Evolutionary conservation across 495 filamentous ascomycete genomes (phyloP).

Genomic region (Glutinoglossum americanum): DNA sequence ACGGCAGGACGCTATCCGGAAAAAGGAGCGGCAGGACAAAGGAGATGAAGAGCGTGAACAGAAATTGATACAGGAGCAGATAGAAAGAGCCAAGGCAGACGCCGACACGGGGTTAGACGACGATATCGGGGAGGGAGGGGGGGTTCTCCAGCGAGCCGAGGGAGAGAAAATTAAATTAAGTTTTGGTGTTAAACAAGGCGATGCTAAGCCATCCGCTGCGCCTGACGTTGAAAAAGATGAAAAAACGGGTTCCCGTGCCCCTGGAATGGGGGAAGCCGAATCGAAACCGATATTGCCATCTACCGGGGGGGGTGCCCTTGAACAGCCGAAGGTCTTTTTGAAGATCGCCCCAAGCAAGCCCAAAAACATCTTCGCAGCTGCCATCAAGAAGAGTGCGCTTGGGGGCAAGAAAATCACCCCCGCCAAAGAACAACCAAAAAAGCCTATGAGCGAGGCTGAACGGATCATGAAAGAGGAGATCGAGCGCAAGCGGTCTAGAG

Average conservation of each 20-base stretch:
- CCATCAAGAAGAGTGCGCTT: conserved; percentile 41
- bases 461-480: conserved; percentile 77
- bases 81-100: conserved; percentile 44
- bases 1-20: conserved; percentile 54
- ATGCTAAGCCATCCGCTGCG: neutral
- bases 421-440: conserved; percentile 22
- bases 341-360: conserved; percentile 36
- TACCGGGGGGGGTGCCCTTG: neutral
- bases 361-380: conserved; percentile 66
- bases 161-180: conserved; percentile 69
- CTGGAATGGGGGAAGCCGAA: conserved; percentile 6
- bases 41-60: conserved; percentile 83
- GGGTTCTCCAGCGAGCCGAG: conserved; percentile 18
- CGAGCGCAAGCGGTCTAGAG: conserved; percentile 42
- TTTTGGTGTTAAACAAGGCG: conserved; percentile 19
- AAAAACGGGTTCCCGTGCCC: neutral
- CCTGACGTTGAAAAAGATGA: neutral
- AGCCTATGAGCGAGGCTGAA: conserved; percentile 71
- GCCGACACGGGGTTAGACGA: conserved; percentile 25
- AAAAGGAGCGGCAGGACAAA: conserved; percentile 66
- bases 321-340: conserved; percentile 24
- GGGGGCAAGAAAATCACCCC: conserved; percentile 34
- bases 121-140: conserved; percentile 18
- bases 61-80: conserved; percentile 54
- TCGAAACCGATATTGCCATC: conserved; percentile 16